Conservation (phyloP, 2,329 filamentous ascomycete genomes). For the Arthrobotrys megalospora region DNA sequence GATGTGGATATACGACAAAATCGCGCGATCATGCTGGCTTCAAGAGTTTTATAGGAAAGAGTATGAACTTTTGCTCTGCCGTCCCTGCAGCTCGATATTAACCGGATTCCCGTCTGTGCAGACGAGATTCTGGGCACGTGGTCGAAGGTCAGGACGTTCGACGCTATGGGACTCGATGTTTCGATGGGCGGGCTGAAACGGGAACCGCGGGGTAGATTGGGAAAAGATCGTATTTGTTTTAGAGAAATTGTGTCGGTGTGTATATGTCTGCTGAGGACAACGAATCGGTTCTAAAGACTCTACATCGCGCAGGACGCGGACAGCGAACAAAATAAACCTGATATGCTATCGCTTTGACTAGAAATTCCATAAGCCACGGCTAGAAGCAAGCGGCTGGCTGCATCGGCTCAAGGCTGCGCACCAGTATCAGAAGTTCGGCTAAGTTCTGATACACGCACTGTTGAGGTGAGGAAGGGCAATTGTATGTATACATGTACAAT, state of each 20-base stretch:
- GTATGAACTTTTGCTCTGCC: conserved; percentile 28
- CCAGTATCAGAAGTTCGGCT: conserved; percentile 33
- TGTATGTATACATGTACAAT: no score
- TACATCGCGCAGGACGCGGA: no score
- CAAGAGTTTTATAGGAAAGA: conserved; percentile 10
- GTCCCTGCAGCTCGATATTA: conserved; percentile 42
- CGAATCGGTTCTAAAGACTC: no score
- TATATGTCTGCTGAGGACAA: neutral
- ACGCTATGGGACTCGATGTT: conserved; percentile 22
- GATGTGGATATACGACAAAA: conserved; percentile 59
- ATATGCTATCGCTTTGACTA: neutral
- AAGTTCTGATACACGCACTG: conserved; percentile 2
- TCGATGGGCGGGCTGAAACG: conserved; percentile 39
- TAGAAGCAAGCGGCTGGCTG: neutral
- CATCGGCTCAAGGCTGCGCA: conserved; percentile 11
- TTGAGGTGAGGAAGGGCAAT: neutral
- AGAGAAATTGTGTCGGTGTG: conserved; percentile 9
- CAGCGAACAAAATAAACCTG: no score
- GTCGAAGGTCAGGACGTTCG: conserved; percentile 13
- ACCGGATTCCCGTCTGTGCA: conserved; percentile 40
- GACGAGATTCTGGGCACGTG: conserved; percentile 32
- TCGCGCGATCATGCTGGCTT: conserved; percentile 58
- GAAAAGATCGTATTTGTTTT: conserved; percentile 31
- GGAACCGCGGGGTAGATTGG: conserved; percentile 22
- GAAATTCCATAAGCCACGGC: neutral